Base-by-base conservation (phyloP, 78 protist genomes). In the Diacronema lutheri region DNA sequence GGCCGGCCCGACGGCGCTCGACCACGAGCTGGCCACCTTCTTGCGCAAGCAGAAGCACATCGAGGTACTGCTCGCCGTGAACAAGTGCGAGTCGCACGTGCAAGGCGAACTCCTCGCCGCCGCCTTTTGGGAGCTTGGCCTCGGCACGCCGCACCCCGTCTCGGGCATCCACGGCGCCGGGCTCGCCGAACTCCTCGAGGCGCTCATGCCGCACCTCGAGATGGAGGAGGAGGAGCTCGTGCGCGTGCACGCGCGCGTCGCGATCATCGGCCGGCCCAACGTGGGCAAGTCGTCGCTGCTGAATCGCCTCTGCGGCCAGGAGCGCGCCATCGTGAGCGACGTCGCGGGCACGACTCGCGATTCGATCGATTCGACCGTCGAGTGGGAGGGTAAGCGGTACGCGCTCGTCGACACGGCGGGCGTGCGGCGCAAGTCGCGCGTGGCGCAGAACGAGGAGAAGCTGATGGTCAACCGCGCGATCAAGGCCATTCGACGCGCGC, bases 201-300 rank as follows among this genome's bases (percentile, higher is more conserved):
- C 1, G 41, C 46, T 74, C 16, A 12, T 37, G 62, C 62, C 62
- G 4, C 62, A 21, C 62, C 62, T 57, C 58, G 21, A 25, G 79
- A 56, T 58, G 58, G 35, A 26, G 33, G 26, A 5, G 38, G 12
- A 23, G 31, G 58, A 23, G 29, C 35, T 9, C 25, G 58, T 4
- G 35, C n/a, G 14, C 58, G 58, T 13, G 26, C 21, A 31, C 37
- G 44, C 19, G 44, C 60, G 69, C 44, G 84, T 90, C 9, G 84
- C 94, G 46, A 89, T 92, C 56, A 80, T 92, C n/a, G 94, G 94
- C 35, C 89, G 86, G 65, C 94, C 94, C 7, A 91, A 92, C 83
- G 92, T 89, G 64, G 94, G 94, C 33, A 92, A 92, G 61, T 86
- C 91, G 33, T 90, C 94, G n/a, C 29, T 92, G 11, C 85, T 92